phyloP scores from a whole-genome alignment of 2,329 filamentous ascomycete genomes.

The Paramyrothecium sp. region DNA sequence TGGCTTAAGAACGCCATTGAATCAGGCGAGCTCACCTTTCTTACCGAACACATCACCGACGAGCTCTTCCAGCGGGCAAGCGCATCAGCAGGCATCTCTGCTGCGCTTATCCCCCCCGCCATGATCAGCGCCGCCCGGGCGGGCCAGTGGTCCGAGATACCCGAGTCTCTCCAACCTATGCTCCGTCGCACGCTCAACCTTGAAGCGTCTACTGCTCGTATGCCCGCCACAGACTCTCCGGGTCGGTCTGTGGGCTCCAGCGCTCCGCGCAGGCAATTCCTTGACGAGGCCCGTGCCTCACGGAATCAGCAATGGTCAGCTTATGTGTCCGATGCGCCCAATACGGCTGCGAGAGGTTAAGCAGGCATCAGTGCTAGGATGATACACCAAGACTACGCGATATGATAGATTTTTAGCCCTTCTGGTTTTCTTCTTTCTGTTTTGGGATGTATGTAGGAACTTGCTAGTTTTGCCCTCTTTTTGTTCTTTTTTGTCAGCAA shows the following conservation, averaged over 20 bases:
- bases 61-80: conserved; percentile 29
- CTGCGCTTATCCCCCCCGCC: conserved; percentile 45
- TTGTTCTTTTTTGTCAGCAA: too few species aligned
- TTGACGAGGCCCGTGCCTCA: conserved; percentile 7
- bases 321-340: conserved; percentile 19
- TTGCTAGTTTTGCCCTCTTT: background rate
- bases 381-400: background rate
- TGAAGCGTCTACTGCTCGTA: conserved; percentile 21
- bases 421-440: background rate
- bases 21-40: conserved; percentile 52
- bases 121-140: conserved; percentile 55
- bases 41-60: conserved; percentile 41
- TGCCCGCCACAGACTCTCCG: background rate
- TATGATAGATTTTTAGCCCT: background rate
- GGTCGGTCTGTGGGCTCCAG: conserved; percentile 1
- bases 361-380: background rate
- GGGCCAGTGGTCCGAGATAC: conserved; percentile 58
- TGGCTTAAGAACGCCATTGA: conserved; percentile 72
- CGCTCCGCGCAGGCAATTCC: conserved; percentile 13
- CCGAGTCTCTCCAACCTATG: conserved; percentile 52
- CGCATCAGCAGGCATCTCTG: conserved; percentile 21
- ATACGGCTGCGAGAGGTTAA: background rate
- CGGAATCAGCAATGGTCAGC: background rate
- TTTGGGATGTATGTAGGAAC: background rate
- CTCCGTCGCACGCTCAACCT: conserved; percentile 46